A percentile compares a stretch with the other conserved stretches of the same genome.
Conservation (phyloP, 208 protist genomes). For the Wallacemonas rigidus region DNA sequence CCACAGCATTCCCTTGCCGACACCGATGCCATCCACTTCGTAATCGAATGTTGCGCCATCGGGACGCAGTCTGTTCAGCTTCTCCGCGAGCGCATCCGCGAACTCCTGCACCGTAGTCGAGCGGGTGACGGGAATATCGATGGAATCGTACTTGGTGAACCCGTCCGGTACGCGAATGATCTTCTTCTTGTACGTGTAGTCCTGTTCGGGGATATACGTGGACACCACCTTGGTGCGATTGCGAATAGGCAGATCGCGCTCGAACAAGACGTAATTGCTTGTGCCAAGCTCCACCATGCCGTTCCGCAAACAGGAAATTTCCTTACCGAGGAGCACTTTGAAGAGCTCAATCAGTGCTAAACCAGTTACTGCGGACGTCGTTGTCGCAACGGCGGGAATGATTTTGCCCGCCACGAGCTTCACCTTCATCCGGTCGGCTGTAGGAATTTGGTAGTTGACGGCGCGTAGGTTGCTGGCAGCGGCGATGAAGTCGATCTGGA, state of each 20-base stretch:
- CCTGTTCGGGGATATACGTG: conserved; percentile 86
- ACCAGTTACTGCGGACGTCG: conserved; percentile 98
- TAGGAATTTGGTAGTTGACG: conserved; percentile 92
- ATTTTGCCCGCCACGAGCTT: conserved; percentile 98
- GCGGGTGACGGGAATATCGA: conserved; percentile 62
- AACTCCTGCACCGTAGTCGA: conserved; percentile 79
- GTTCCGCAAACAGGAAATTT: conserved; percentile 74
- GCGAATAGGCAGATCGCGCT: conserved; percentile 75
- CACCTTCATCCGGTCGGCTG: conserved; percentile 84
- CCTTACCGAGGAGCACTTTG: conserved; percentile 94
- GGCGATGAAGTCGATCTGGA: conserved; percentile 96
- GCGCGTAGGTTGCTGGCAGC: conserved; percentile 93
- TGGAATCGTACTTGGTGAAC: conserved; percentile 89
- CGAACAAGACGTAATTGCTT: conserved; percentile 91
- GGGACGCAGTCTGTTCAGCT: conserved; percentile 58
- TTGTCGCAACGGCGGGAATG: conserved; percentile 99
- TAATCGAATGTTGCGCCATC: conserved; percentile 35
- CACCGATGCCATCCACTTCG: conserved; percentile 81
- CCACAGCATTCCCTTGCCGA: conserved; percentile 86
- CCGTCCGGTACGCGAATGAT: conserved; percentile 78
- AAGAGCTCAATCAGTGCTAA: conserved; percentile 98
- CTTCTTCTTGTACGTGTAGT: conserved; percentile 89
- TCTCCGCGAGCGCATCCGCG: conserved; percentile 38
- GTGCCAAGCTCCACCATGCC: conserved; percentile 90
- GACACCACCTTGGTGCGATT: conserved; percentile 67